Conservation (phyloP, 306 rosid species). For the Carpinus fangiana region DNA sequence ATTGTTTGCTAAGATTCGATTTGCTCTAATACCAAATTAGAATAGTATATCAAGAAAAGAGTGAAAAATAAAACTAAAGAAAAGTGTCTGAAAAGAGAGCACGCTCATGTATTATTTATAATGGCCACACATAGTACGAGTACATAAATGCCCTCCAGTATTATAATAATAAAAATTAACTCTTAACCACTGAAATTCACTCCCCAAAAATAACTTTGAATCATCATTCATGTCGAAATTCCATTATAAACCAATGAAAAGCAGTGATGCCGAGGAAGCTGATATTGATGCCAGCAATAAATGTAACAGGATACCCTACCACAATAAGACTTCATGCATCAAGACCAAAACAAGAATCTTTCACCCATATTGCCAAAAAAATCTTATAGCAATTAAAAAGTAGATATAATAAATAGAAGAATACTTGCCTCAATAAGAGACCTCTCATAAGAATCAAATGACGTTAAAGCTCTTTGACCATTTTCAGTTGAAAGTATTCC, state of each 20-base stretch:
- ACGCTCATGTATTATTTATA: too few relatives aligned
- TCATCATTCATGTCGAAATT: not conserved
- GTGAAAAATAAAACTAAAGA: too few relatives aligned
- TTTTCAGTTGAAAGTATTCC: conserved; percentile 85
- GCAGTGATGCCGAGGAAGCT: conserved; percentile 1
- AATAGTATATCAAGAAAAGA: too few relatives aligned
- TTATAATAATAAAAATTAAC: too few relatives aligned
- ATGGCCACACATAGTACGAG: too few relatives aligned
- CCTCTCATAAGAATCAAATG: conserved; percentile 72
- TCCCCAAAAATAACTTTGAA: conserved; percentile 1
- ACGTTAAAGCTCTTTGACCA: conserved; percentile 63
- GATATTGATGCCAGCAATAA: not conserved
- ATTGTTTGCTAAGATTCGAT: too few relatives aligned
- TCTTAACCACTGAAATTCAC: not conserved
- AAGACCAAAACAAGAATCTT: not conserved
- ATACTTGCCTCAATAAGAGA: conserved; percentile 70
- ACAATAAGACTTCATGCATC: not conserved
- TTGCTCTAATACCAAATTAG: too few relatives aligned
- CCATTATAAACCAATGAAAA: not conserved
- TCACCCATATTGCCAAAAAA: not conserved
- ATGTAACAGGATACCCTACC: not conserved
- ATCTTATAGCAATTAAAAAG: not conserved
- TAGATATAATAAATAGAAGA: not conserved
- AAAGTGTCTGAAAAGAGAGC: too few relatives aligned
- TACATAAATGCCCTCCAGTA: too few relatives aligned